Evolutionary conservation across 1,139 yeast species (phyloP).

Genomic region (Hansenula lynferdii): DNA sequence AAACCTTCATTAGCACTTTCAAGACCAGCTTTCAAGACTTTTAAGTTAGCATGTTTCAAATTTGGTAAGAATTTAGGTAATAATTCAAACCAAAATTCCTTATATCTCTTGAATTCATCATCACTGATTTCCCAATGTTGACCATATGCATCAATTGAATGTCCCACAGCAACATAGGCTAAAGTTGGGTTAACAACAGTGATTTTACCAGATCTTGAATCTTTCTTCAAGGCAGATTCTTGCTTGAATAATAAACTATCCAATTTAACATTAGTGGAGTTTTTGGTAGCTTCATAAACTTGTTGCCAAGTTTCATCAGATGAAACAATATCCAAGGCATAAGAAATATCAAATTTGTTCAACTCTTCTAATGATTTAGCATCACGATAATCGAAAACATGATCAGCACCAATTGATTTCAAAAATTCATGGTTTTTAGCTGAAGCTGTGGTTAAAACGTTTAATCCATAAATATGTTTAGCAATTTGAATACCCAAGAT

Average conservation of each 20-base stretch:
- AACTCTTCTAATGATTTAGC: slow-evolving; percentile 38
- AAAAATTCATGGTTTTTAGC: slow-evolving; percentile 38
- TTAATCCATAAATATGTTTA: slow-evolving; percentile 43
- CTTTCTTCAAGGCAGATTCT: slow-evolving; percentile 25
- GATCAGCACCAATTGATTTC: slow-evolving; percentile 53
- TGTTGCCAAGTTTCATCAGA: slow-evolving; percentile 33
- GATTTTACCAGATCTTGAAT: slow-evolving; percentile 16
- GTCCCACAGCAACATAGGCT: slow-evolving; percentile 35
- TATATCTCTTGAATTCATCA: not conserved
- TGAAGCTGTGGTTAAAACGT: slow-evolving; percentile 51
- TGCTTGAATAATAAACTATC: slow-evolving; percentile 29
- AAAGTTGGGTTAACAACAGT: slow-evolving; percentile 24
- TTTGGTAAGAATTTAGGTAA: not conserved
- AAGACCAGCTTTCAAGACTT: not conserved
- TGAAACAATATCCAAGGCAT: slow-evolving; percentile 56
- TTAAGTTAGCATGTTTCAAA: not conserved
- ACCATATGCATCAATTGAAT: slow-evolving; percentile 14
- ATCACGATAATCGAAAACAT: slow-evolving; percentile 56
- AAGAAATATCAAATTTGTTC: slow-evolving; percentile 37
- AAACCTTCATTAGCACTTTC: slow-evolving; percentile 1
- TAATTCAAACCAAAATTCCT: not conserved
- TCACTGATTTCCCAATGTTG: not conserved
- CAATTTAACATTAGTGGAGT: slow-evolving; percentile 28
- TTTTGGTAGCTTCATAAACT: slow-evolving; percentile 40
- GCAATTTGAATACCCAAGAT: slow-evolving; percentile 39